Conservation (phyloP, 169 alveolate genomes). For the Plasmodium vinckei region DNA sequence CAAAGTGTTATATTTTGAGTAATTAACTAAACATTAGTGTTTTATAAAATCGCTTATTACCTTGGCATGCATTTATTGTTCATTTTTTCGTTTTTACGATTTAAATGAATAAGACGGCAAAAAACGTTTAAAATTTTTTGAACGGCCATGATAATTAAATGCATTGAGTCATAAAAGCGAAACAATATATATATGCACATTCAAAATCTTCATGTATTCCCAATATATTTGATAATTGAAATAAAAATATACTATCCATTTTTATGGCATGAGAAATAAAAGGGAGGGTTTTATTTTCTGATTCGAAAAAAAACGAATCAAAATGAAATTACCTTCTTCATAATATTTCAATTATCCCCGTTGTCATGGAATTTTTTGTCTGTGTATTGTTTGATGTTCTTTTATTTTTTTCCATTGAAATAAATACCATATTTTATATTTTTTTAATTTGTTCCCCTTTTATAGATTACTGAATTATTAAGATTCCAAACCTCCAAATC, state of each 20-base stretch:
- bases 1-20: slow-evolving; percentile 36
- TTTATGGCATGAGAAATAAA: too few species aligned
- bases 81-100: slow-evolving; percentile 6
- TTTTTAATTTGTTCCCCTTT: background rate
- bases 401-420: too few species aligned
- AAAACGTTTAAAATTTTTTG: background rate
- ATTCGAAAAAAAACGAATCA: too few species aligned
- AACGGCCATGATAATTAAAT: slow-evolving; percentile 57
- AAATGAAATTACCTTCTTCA: too few species aligned
- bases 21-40: slow-evolving; percentile 14
- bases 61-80: slow-evolving; percentile 76
- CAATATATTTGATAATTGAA: too few species aligned
- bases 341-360: background rate
- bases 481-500: slow-evolving; percentile 98
- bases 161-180: slow-evolving; percentile 75
- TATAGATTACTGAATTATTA: slow-evolving; percentile 95
- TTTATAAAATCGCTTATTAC: slow-evolving; percentile 56
- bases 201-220: too few species aligned
- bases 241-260: too few species aligned
- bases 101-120: slow-evolving; percentile 52
- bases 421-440: background rate
- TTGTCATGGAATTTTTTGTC: background rate
- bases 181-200: background rate
- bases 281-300: too few species aligned
- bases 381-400: background rate